These are phyloP conservation scores for Lactarius hengduanensis DNA, from an alignment of 768 basidiomycete genomes.

Conservation along the genomic window DNA sequence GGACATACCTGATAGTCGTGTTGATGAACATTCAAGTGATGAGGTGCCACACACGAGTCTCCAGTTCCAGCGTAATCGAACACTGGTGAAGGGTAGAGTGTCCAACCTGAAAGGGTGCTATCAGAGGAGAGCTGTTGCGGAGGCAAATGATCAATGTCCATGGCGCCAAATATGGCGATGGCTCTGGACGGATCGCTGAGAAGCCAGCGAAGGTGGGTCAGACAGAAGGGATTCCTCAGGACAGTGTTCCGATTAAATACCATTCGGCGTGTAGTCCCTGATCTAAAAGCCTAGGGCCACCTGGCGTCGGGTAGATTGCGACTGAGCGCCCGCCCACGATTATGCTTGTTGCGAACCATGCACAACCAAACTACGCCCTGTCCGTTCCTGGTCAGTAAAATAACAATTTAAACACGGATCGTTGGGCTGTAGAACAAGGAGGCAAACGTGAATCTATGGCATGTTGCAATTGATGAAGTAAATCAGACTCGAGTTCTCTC, in stretches of 20 bases:
- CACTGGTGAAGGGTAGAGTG: neutral
- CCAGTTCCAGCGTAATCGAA: slow-evolving; percentile 10
- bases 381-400: slow-evolving; percentile 18
- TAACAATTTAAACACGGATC: neutral
- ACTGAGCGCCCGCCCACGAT: slow-evolving; percentile 10
- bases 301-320: slow-evolving; percentile 1
- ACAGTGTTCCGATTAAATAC: slow-evolving; percentile 19
- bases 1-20: slow-evolving; percentile 14
- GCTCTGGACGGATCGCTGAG: neutral
- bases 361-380: slow-evolving; percentile 1
- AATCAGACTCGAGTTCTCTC: neutral
- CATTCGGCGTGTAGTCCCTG: slow-evolving; percentile 19
- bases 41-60: neutral
- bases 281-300: slow-evolving; percentile 10
- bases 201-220: slow-evolving; percentile 1
- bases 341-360: neutral
- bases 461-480: neutral
- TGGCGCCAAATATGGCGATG: neutral
- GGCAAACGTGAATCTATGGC: neutral
- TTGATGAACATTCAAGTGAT: slow-evolving; percentile 15
- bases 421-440: neutral
- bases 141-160: slow-evolving; percentile 13
- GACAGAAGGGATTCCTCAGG: neutral
- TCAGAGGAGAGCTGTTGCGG: neutral
- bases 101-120: slow-evolving; percentile 1